Conservation (phyloP, 2,329 filamentous ascomycete species). For the Venturia aucupariae region DNA sequence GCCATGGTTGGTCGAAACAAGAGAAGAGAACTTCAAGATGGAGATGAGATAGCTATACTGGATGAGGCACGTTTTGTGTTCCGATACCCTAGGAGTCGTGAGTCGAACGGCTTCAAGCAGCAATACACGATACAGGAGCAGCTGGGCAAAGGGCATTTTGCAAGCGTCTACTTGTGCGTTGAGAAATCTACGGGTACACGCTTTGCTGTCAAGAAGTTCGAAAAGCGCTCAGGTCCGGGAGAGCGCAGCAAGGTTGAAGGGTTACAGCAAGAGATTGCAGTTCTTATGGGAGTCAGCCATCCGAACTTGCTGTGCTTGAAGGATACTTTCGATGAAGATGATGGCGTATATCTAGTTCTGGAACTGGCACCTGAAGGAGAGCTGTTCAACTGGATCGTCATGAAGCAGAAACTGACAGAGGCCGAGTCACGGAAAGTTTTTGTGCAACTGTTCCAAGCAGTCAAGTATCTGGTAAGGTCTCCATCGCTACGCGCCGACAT, state of each 20-base stretch:
- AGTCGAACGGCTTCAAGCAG: constrained; percentile 70
- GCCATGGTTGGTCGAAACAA: constrained; percentile 86
- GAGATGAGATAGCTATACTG: constrained; percentile 82
- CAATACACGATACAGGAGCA: constrained; percentile 79
- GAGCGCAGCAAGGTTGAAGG: constrained; percentile 78
- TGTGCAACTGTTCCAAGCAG: constrained; percentile 79
- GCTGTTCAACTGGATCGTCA: constrained; percentile 89
- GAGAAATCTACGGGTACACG: constrained; percentile 74
- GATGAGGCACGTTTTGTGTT: constrained; percentile 85
- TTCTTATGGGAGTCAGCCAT: constrained; percentile 95
- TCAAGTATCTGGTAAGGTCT: constrained; percentile 79
- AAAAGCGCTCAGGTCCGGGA: constrained; percentile 70
- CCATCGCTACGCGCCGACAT: neutral
- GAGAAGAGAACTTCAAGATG: constrained; percentile 75
- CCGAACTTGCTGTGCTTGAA: constrained; percentile 88
- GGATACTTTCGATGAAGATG: constrained; percentile 86
- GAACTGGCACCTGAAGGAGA: constrained; percentile 90
- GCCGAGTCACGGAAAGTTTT: constrained; percentile 79
- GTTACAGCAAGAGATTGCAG: constrained; percentile 89
- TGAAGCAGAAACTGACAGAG: constrained; percentile 81
- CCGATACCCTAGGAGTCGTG: constrained; percentile 68
- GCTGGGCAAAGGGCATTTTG: constrained; percentile 91
- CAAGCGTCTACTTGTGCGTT: constrained; percentile 82
- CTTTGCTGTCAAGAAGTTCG: constrained; percentile 92
- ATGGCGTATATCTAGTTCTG: constrained; percentile 82